Base-by-base conservation (phyloP, 768 basidiomycete species). In the Strobilomyces confusus region DNA sequence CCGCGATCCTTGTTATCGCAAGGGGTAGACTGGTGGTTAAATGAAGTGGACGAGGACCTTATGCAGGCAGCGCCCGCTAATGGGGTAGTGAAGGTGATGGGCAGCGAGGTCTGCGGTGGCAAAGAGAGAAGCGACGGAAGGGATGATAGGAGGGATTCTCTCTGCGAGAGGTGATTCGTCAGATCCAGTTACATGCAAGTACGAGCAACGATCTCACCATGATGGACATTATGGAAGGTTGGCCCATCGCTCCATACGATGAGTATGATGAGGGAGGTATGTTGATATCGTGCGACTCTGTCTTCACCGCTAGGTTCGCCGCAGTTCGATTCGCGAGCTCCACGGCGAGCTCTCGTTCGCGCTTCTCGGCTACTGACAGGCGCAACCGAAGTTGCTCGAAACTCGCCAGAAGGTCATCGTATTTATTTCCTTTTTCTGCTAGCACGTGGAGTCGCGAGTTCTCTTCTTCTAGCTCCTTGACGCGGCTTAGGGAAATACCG, bases 381-480 rank as follows among this genome's bases (percentile, higher is more conserved):
- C 84, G 82, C 33, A 80, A 74, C 48, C 80, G 80, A 62, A 91
- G 80, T 56, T 78, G 77, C 61, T 89, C 86, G 57, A 89, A 72
- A 67, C 84, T 82, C 44, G 80, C 80, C 51, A 77, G 63, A 48
- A 83, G 74, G 14, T 75, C 73, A 34, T 72, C 70, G 41, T 66
- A 65, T 37, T 65, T 65, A 59, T 63, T 66, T 48, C 73, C 73
- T 40, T 67, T 72, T 65, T 81, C 78, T 54, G 84, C 75, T 57
- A 88, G 72, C 37, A 77, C 77, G 32, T 82, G 76, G 49, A 93
- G 82, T 37, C 84, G 77, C 41, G 81, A 85, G 61, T 91, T 92
- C 68, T 92, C 92, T 67, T 87, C 82, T 72, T 92, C 91, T 29
- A 93, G 76, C 65, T 89, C 86, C 56, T 83, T 81, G 63, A 93